Base-by-base conservation (phyloP, 1,139 yeast genomes). In the Barnettozyma hawaiiensis region DNA sequence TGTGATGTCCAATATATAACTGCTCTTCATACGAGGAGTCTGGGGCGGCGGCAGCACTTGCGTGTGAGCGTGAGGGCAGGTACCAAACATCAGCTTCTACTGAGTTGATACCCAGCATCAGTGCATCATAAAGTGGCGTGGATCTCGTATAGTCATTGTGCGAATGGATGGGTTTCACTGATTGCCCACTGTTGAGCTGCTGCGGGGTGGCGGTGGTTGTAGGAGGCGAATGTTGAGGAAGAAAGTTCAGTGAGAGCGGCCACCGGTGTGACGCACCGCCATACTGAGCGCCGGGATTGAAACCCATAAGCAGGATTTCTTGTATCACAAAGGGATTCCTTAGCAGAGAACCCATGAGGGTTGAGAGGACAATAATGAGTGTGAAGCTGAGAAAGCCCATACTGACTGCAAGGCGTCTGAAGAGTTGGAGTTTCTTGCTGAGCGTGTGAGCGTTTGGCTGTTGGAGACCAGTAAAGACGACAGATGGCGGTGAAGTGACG, bases 111-210 rank as follows among this genome's bases (percentile, higher is more conserved):
- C 90, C 92, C 23, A 64, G 61, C 12, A 70, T 64, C 29, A 82
- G 60, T 0, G 89, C 90, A 47, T 79, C 82, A 45, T 76, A 67
- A 9, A 84, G 64, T 0, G 92, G 92, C 5, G 65, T 58, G 2
- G 59, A 50, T 50, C 90, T 65, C 87, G 86, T 81, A 59, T 84
- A 84, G 57, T 84, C 92, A 55, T 83, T 84, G 57, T 84, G 92
- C 0, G 87, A 79, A 54, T 83, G 92, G 18, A 81, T 66, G 6
- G 50, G 51, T 5, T 49, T 28, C 5, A 48, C 47, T 2, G 37
- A 44, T 21, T 40, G 40, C 20, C 44, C 51, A 11, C 29, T 39
- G 41, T 46, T 51, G 21, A 49, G 22, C 20, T 21, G 15, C 24
- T 32, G 21, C 15, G n/a, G n/a, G n/a, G n/a, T n/a, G n/a, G n/a